Conservation (phyloP, 192 early-diverging fungal species). For the Coemansia sp. region DNA sequence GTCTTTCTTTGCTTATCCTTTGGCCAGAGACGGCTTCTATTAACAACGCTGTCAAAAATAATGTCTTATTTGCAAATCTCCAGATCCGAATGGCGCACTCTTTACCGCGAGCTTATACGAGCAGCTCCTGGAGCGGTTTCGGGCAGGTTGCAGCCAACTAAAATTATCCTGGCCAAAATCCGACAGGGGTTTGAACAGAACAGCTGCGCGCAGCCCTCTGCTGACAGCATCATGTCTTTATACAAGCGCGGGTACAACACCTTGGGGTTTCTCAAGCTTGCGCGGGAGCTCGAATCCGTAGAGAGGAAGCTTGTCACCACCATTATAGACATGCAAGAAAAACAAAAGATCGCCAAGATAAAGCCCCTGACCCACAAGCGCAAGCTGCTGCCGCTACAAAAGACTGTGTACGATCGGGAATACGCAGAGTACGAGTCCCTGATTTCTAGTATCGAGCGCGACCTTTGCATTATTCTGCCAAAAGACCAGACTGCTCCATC, state of each 20-base stretch:
- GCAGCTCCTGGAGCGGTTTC: conserved; percentile 32
- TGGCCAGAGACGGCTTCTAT: too few species aligned
- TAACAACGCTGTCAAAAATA: conserved; percentile 3
- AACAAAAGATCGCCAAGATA: conserved; percentile 15
- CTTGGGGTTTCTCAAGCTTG: conserved; percentile 49
- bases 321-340: conserved; percentile 18
- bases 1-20: not conserved
- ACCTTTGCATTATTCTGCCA: conserved; percentile 42
- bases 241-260: conserved; percentile 47
- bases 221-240: conserved; percentile 4
- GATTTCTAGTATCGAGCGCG: conserved; percentile 29
- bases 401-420: conserved; percentile 11
- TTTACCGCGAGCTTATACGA: conserved; percentile 41
- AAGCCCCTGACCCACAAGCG: conserved; percentile 26
- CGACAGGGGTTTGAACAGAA: conserved; percentile 40
- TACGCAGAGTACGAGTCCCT: conserved; percentile 23
- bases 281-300: conserved; percentile 44
- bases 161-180: conserved; percentile 19
- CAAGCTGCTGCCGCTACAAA: conserved; percentile 17
- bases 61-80: not conserved
- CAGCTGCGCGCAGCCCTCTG: conserved; percentile 1
- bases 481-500: conserved; percentile 15
- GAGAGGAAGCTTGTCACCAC: conserved; percentile 29
- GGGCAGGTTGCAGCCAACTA: conserved; percentile 11
- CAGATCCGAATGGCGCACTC: conserved; percentile 26